Percentiles rank a stretch among this genome's conserved stretches.
These are phyloP conservation scores for Fusarium transvaalense DNA, from an alignment of 2,329 filamentous ascomycete genomes.

Conservation along the genomic window DNA sequence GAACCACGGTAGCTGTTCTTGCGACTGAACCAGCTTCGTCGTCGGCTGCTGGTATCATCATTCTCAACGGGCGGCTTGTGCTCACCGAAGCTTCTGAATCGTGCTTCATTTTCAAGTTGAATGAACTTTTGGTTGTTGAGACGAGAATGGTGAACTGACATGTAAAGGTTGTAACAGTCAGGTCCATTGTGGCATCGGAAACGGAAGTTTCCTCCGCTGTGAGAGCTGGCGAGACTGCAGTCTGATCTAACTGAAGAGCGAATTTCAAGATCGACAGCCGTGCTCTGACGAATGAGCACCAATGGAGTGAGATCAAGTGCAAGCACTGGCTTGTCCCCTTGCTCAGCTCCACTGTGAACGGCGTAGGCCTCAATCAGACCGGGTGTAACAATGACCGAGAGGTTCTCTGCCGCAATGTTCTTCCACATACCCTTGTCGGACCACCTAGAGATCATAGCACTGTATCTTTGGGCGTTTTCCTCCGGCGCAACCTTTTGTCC, in stretches of 20 bases:
- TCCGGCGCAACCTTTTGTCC: conserved; percentile 59
- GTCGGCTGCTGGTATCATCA: conserved; percentile 60
- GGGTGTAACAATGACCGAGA: conserved; percentile 68
- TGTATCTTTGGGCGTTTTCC: conserved; percentile 61
- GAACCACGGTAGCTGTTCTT: conserved; percentile 75
- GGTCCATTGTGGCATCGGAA: conserved; percentile 83
- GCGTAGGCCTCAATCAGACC: conserved; percentile 71
- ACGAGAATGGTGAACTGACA: conserved; percentile 86
- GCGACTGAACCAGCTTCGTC: conserved; percentile 70
- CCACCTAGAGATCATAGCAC: conserved; percentile 72
- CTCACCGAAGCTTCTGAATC: conserved; percentile 78
- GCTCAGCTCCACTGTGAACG: conserved; percentile 52
- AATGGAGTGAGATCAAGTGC: conserved; percentile 91
- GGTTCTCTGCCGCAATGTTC: conserved; percentile 64
- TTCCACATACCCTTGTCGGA: conserved; percentile 72
- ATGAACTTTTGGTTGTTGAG: conserved; percentile 94
- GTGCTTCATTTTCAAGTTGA: conserved; percentile 73
- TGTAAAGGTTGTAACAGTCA: conserved; percentile 86
- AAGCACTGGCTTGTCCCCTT: conserved; percentile 63
- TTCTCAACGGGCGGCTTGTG: conserved; percentile 63
- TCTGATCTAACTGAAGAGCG: conserved; percentile 83
- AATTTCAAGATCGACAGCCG: conserved; percentile 92
- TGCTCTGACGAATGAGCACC: conserved; percentile 90
- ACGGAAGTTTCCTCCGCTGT: conserved; percentile 82
- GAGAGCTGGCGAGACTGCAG: conserved; percentile 73